phyloP scores from a whole-genome alignment of 805 yeast species.

The Grigorovia transvaalensis region DNA sequence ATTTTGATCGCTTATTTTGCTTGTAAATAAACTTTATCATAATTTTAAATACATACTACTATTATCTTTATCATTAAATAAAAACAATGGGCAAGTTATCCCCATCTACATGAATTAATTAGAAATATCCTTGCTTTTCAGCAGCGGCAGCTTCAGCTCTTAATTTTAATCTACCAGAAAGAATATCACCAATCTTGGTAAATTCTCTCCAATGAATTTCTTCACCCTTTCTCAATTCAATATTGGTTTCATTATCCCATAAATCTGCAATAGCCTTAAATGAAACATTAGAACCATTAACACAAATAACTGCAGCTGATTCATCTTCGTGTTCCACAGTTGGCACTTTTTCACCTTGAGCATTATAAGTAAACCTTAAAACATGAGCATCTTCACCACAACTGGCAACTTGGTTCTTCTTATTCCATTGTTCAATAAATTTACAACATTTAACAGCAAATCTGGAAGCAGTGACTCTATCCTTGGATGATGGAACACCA shows the following conservation, averaged over 20 bases:
- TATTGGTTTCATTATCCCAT: slow-evolving; percentile 52
- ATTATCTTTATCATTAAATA: slow-evolving; percentile 2
- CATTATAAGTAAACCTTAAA: slow-evolving; percentile 40
- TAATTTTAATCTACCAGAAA: slow-evolving; percentile 58
- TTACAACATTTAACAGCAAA: slow-evolving; percentile 84
- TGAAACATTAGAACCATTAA: slow-evolving; percentile 53
- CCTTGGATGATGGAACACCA: slow-evolving; percentile 88
- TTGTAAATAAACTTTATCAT: background rate
- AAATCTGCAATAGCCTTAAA: slow-evolving; percentile 48
- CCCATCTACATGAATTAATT: background rate
- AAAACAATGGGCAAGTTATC: background rate
- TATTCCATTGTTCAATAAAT: slow-evolving; percentile 63
- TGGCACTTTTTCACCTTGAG: slow-evolving; percentile 38
- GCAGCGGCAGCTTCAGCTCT: slow-evolving; percentile 31
- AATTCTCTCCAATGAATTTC: slow-evolving; percentile 60
- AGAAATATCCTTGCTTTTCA: slow-evolving; percentile 2
- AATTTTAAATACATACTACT: background rate
- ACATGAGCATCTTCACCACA: slow-evolving; percentile 33
- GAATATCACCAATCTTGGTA: slow-evolving; percentile 50
- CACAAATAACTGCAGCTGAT: slow-evolving; percentile 55
- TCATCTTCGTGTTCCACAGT: slow-evolving; percentile 34
- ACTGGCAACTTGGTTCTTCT: slow-evolving; percentile 24
- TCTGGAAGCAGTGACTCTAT: slow-evolving; percentile 80
- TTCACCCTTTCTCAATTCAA: slow-evolving; percentile 53
- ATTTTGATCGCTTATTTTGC: background rate